These are phyloP conservation scores for Schwanniomyces pseudopolymorphus DNA, from an alignment of 805 yeast species.

Conservation along the genomic window DNA sequence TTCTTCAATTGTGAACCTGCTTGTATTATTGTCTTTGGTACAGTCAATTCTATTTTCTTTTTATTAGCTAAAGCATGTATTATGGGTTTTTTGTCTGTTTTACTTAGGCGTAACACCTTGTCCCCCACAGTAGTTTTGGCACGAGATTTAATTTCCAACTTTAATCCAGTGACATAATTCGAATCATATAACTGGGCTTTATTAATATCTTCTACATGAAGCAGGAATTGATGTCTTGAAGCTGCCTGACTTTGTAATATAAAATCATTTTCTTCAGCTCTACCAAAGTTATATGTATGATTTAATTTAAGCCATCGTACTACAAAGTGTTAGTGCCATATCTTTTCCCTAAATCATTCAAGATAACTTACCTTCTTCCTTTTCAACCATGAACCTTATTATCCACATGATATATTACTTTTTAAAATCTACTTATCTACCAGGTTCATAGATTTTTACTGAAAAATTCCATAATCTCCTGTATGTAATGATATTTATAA, in stretches of 20 bases:
- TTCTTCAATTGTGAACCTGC: not conserved
- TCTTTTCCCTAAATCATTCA: not conserved
- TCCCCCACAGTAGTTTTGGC: constrained; percentile 32
- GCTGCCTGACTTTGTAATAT: constrained; percentile 27
- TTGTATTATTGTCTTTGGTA: constrained; percentile 3
- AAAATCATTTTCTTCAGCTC: constrained; percentile 27
- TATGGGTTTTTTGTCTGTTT: not conserved
- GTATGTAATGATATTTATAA: constrained; percentile 3
- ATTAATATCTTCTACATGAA: constrained; percentile 13
- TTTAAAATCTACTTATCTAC: not conserved
- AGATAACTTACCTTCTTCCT: constrained; percentile 5
- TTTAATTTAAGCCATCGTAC: constrained; percentile 9
- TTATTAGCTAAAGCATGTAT: constrained; percentile 4
- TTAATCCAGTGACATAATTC: constrained; percentile 14
- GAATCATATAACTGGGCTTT: not conserved
- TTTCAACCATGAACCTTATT: constrained; percentile 3
- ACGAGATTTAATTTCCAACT: constrained; percentile 24
- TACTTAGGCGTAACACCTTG: constrained; percentile 5
- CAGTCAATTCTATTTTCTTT: constrained; percentile 3
- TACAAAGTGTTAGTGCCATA: constrained; percentile 1
- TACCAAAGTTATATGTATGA: constrained; percentile 22
- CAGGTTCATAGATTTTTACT: not conserved
- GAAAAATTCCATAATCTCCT: constrained; percentile 1
- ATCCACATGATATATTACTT: constrained; percentile 8
- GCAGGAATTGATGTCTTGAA: constrained; percentile 28